These are phyloP conservation scores for Curvularia lunata DNA, from an alignment of 2,329 filamentous ascomycete species.

Conservation along the genomic window DNA sequence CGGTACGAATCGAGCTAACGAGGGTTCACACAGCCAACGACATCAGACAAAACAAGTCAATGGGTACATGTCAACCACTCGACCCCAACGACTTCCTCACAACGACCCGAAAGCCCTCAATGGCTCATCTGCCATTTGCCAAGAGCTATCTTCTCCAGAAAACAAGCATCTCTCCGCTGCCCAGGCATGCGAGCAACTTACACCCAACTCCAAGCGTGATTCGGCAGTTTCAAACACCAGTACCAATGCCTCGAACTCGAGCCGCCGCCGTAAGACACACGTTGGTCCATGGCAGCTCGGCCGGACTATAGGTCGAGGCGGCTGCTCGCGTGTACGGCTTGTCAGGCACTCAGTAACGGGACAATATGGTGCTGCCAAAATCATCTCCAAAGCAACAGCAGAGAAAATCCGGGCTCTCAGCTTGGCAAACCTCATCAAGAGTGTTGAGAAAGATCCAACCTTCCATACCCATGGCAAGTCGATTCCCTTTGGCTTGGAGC, in stretches of 20 bases:
- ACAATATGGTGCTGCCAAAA: slow-evolving; percentile 90
- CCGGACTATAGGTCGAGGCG: slow-evolving; percentile 85
- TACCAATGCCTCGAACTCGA: slow-evolving; percentile 57
- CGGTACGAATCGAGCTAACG: slow-evolving; percentile 43
- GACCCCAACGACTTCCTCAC: slow-evolving; percentile 45
- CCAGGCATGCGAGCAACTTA: slow-evolving; percentile 54
- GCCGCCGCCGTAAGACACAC: slow-evolving; percentile 68
- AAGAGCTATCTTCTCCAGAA: slow-evolving; percentile 48
- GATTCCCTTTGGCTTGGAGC: slow-evolving; percentile 87
- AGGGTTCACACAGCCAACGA: slow-evolving; percentile 28
- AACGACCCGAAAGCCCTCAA: slow-evolving; percentile 55
- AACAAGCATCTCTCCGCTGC: slow-evolving; percentile 62
- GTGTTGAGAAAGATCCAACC: slow-evolving; percentile 65
- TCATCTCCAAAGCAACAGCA: slow-evolving; percentile 81
- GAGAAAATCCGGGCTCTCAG: slow-evolving; percentile 85
- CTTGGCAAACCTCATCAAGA: slow-evolving; percentile 79
- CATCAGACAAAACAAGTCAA: slow-evolving; percentile 29
- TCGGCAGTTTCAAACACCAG: slow-evolving; percentile 63
- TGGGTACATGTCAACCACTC: slow-evolving; percentile 23
- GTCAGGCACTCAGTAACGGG: slow-evolving; percentile 81
- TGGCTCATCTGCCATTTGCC: slow-evolving; percentile 51
- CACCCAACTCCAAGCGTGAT: slow-evolving; percentile 57
- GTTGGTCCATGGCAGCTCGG: slow-evolving; percentile 95
- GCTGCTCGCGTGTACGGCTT: slow-evolving; percentile 84
- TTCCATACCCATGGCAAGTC: slow-evolving; percentile 64